These are phyloP conservation scores for Leccinum broughii DNA, from an alignment of 768 basidiomycete species.

Conservation along the genomic window DNA sequence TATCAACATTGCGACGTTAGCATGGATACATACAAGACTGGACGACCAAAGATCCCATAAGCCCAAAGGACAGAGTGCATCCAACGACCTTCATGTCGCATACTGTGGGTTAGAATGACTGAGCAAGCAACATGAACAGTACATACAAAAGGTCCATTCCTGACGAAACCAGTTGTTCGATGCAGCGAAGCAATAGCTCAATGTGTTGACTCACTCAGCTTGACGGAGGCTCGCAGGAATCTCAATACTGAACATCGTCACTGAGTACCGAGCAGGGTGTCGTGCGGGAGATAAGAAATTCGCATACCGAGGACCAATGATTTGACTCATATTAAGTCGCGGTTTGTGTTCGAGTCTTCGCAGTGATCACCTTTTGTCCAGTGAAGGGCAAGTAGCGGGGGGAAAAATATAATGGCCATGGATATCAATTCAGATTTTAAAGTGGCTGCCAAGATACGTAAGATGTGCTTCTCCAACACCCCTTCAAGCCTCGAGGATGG, in stretches of 20 bases:
- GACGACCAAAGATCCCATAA: conserved; percentile 14
- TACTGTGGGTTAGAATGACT: neutral
- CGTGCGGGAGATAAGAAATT: no score
- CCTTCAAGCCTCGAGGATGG: no score
- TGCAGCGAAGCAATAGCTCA: neutral
- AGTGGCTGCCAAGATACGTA: no score
- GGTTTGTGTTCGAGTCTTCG: neutral
- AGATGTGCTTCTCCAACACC: no score
- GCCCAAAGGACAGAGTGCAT: conserved; percentile 14
- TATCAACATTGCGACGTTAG: neutral
- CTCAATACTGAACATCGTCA: no score
- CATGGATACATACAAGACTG: no score
- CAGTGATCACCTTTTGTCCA: neutral
- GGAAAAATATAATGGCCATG: neutral
- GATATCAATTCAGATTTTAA: neutral
- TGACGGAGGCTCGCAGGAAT: no score
- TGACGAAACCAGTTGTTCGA: neutral
- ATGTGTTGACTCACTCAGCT: neutral
- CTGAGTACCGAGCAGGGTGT: no score
- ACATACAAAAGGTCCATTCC: neutral
- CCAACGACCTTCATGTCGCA: conserved; percentile 11
- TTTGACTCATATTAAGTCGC: no score
- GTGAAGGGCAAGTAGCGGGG: no score
- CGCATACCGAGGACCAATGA: no score
- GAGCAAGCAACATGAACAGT: neutral